These are phyloP conservation scores for Lasiosphaeria miniovina DNA, from an alignment of 495 filamentous ascomycete species.

Conservation along the genomic window DNA sequence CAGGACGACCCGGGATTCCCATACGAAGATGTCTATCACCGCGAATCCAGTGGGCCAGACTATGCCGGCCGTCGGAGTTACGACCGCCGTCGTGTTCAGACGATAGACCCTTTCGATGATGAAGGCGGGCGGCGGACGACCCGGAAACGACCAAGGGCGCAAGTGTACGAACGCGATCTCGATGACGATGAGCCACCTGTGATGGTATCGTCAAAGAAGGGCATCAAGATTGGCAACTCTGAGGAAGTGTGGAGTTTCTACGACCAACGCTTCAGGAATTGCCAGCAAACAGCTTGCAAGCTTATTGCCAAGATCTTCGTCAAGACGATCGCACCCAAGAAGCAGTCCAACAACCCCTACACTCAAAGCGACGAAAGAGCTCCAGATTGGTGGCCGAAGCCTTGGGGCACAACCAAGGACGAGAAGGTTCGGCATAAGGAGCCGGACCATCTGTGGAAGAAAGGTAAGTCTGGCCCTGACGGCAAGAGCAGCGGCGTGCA, in stretches of 20 bases:
- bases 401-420: conserved; percentile 38
- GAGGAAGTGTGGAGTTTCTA: conserved; percentile 62
- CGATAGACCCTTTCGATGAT: conserved; percentile 13
- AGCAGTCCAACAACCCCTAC: conserved; percentile 82
- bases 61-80: conserved; percentile 10
- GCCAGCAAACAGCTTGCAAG: conserved; percentile 74
- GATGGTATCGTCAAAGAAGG: conserved; percentile 23
- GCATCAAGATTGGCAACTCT: conserved; percentile 55
- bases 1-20: conserved; percentile 11
- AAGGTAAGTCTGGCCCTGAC: conserved; percentile 45
- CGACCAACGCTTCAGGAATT: conserved; percentile 57
- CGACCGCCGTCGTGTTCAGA: conserved; percentile 13
- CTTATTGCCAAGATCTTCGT: conserved; percentile 76
- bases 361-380: conserved; percentile 62
- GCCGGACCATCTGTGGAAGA: conserved; percentile 79
- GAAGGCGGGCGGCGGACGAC: conserved; percentile 16
- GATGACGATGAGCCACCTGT: conserved; percentile 29
- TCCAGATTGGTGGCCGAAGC: conserved; percentile 81
- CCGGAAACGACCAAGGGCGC: conserved; percentile 35
- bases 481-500: background rate
- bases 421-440: conserved; percentile 64
- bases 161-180: conserved; percentile 24
- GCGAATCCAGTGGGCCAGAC: conserved; percentile 11
- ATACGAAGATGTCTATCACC: conserved; percentile 11
- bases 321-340: conserved; percentile 79